Evolutionary conservation across 805 yeast genomes (phyloP).

Genomic region (Jamesozyma spencerorum): DNA sequence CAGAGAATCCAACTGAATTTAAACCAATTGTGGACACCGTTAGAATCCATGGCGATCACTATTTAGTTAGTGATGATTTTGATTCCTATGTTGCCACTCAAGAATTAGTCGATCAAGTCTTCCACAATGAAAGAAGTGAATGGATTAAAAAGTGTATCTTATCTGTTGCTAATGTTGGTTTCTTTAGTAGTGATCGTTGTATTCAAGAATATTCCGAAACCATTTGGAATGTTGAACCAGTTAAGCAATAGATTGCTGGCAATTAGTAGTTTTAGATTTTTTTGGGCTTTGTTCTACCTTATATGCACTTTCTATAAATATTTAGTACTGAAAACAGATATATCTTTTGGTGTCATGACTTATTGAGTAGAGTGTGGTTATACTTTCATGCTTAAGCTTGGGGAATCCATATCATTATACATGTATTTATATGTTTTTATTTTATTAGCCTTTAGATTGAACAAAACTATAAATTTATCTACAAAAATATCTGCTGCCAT

Average conservation of each 20-base stretch:
- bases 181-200: constrained; percentile 84
- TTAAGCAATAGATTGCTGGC: constrained; percentile 10
- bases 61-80: constrained; percentile 82
- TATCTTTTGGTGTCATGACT: too few species aligned
- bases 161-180: constrained; percentile 88
- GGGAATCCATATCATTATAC: too few species aligned
- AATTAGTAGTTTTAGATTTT: too few species aligned
- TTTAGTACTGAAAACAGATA: too few species aligned
- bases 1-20: constrained; percentile 49
- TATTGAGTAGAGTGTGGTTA: too few species aligned
- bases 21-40: constrained; percentile 60
- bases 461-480: too few species aligned
- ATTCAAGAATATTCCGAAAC: constrained; percentile 84
- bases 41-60: constrained; percentile 69
- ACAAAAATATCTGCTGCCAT: too few species aligned
- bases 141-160: constrained; percentile 73
- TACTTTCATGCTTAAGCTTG: too few species aligned
- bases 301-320: too few species aligned
- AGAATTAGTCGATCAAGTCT: constrained; percentile 62
- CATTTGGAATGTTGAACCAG: constrained; percentile 87
- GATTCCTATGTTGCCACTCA: constrained; percentile 82
- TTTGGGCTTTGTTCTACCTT: too few species aligned
- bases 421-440: too few species aligned
- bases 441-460: too few species aligned
- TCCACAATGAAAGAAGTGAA: constrained; percentile 46